Evolutionary conservation across 106 monocot species (phyloP).

Genomic region (Iris macrosiphon): DNA sequence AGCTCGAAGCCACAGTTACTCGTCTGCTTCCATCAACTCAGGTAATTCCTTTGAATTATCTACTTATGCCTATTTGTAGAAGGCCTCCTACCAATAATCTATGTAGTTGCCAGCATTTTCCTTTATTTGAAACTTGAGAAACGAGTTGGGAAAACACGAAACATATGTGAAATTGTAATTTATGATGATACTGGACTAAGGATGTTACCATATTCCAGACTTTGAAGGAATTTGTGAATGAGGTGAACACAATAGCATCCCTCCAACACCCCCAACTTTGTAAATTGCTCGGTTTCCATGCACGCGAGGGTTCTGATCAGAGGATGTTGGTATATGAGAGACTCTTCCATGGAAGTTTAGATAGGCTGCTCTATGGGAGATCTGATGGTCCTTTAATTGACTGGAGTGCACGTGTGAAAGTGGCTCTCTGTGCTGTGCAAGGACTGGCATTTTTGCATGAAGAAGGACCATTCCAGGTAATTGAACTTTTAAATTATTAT

Average conservation of each 20-base stretch:
- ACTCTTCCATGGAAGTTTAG: slow-evolving; percentile 76
- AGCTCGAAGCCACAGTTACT: slow-evolving; percentile 70
- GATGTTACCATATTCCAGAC: slow-evolving; percentile 29
- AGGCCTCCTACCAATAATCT: background rate
- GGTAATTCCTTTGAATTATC: slow-evolving; percentile 22
- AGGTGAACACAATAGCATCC: slow-evolving; percentile 60
- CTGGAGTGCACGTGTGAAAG: slow-evolving; percentile 77
- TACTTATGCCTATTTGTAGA: background rate
- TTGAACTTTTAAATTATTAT: background rate
- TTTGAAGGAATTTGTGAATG: slow-evolving; percentile 73
- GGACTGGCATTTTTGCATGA: slow-evolving; percentile 94
- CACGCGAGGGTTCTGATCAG: slow-evolving; percentile 71
- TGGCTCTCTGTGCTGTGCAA: slow-evolving; percentile 71
- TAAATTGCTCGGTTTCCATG: slow-evolving; percentile 84
- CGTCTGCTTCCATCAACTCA: slow-evolving; percentile 56
- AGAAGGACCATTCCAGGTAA: slow-evolving; percentile 97
- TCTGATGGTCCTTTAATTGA: slow-evolving; percentile 74
- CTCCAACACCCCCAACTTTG: slow-evolving; percentile 83
- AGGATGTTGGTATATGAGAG: slow-evolving; percentile 84
- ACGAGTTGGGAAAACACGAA: too few relatives aligned
- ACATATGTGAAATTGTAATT: too few relatives aligned
- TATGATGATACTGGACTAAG: background rate
- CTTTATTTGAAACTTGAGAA: background rate
- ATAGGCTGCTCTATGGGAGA: slow-evolving; percentile 65
- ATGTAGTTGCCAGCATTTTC: background rate